phyloP scores from a whole-genome alignment of 1,284 basidiomycete genomes.

The Nidula niveotomentosa region DNA sequence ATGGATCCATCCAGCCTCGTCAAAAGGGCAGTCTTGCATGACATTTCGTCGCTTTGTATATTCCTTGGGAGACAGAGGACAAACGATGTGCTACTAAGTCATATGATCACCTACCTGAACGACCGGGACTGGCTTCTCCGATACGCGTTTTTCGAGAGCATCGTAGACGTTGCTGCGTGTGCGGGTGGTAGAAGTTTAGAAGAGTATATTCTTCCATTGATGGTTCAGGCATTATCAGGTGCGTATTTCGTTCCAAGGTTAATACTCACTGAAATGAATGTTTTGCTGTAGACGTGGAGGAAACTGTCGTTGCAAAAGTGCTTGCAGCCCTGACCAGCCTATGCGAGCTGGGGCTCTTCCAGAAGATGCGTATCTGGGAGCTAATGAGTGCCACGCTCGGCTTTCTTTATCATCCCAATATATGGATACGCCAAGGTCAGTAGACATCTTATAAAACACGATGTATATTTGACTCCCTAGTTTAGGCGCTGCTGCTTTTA shows the following conservation, averaged over 20 bases:
- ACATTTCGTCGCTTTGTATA: conserved; percentile 87
- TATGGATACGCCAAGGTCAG: conserved; percentile 93
- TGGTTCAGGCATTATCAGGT: conserved; percentile 93
- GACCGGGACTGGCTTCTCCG: conserved; percentile 93
- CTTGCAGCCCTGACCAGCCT: conserved; percentile 83
- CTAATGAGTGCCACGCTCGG: conserved; percentile 85
- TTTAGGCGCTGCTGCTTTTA: conserved; percentile 82
- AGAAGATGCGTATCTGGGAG: conserved; percentile 94
- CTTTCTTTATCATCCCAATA: conserved; percentile 94
- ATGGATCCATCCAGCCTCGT: conserved; percentile 78
- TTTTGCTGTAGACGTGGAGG: conserved; percentile 80
- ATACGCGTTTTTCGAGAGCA: conserved; percentile 92
- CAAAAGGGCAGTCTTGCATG: conserved; percentile 74
- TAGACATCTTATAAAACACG: not conserved
- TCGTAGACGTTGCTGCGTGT: conserved; percentile 92
- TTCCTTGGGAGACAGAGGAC: conserved; percentile 93
- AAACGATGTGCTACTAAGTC: conserved; percentile 92
- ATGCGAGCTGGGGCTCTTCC: conserved; percentile 84
- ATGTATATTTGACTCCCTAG: not conserved
- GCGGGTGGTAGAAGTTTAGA: conserved; percentile 86
- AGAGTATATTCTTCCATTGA: conserved; percentile 90
- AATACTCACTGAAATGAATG: not conserved
- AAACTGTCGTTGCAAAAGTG: conserved; percentile 89
- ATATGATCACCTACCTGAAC: conserved; percentile 99
- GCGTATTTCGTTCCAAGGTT: conserved; percentile 13